Evolutionary conservation across 2,329 filamentous ascomycete genomes (phyloP).

Genomic region (Beauveria sp.): DNA sequence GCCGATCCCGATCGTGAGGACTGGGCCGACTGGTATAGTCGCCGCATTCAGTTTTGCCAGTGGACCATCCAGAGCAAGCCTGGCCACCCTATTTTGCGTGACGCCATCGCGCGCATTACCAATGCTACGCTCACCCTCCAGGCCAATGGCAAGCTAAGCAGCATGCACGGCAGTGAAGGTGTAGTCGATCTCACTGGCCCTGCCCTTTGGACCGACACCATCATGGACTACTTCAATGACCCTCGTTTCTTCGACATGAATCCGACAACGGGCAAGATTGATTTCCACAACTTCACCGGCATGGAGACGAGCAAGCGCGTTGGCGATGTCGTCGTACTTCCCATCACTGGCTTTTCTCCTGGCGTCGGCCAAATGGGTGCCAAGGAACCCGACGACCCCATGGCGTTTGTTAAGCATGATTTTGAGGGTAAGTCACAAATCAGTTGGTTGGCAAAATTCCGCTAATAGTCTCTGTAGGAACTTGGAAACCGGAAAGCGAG

Average conservation of each 20-base stretch:
- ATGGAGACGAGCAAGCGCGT: slow-evolving; percentile 79
- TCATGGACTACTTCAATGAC: slow-evolving; percentile 94
- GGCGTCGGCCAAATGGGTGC: slow-evolving; percentile 91
- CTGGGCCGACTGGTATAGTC: slow-evolving; percentile 93
- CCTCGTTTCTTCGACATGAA: slow-evolving; percentile 77
- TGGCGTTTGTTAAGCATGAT: slow-evolving; percentile 95
- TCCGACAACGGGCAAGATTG: slow-evolving; percentile 63
- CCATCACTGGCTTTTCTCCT: slow-evolving; percentile 95
- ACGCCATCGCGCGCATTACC: slow-evolving; percentile 81
- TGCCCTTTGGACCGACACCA: slow-evolving; percentile 83
- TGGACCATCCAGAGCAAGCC: slow-evolving; percentile 98
- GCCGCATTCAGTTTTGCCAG: slow-evolving; percentile 95
- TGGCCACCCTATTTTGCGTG: slow-evolving; percentile 83
- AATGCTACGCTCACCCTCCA: slow-evolving; percentile 71
- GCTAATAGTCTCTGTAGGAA: slow-evolving; percentile 40
- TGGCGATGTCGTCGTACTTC: slow-evolving; percentile 86
- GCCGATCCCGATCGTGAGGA: slow-evolving; percentile 89
- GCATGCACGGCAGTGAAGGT: slow-evolving; percentile 50
- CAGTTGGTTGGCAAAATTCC: not conserved
- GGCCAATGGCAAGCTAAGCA: slow-evolving; percentile 54
- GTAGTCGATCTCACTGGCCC: slow-evolving; percentile 94
- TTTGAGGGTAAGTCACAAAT: slow-evolving; percentile 67
- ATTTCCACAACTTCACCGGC: slow-evolving; percentile 82
- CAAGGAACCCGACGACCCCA: slow-evolving; percentile 78
- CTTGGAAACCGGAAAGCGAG: slow-evolving; percentile 67